Conservation (phyloP, 1,139 yeast genomes). For the Ogataea hybrid region DNA sequence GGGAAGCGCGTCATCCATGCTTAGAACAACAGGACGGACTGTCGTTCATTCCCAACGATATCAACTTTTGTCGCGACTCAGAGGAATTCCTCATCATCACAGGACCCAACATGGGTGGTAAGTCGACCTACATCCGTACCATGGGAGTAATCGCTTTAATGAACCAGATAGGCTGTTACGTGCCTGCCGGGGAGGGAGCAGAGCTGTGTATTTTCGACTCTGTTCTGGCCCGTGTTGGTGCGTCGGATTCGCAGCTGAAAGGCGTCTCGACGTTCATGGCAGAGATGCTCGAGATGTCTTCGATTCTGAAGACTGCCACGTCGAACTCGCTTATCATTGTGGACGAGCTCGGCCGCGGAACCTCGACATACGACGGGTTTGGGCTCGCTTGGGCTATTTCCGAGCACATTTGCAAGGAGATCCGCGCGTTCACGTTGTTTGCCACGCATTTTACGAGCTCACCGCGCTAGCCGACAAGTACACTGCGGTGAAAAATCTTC, state of each 20-base stretch:
- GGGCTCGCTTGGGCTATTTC: constrained; percentile 97
- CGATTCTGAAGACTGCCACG: constrained; percentile 85
- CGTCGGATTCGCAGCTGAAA: constrained; percentile 94
- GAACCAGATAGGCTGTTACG: constrained; percentile 92
- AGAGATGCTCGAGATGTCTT: constrained; percentile 95
- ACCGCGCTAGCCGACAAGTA: constrained; percentile 71
- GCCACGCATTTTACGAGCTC: constrained; percentile 96
- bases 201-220: constrained; percentile 86
- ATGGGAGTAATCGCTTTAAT: constrained; percentile 84
- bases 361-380: constrained; percentile 96
- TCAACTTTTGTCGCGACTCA: constrained; percentile 46
- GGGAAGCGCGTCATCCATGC: constrained; percentile 88
- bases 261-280: constrained; percentile 98
- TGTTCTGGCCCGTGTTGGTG: constrained; percentile 95
- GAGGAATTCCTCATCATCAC: constrained; percentile 82
- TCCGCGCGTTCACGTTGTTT: constrained; percentile 78
- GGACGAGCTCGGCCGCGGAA: constrained; percentile 95
- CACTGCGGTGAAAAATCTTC: constrained; percentile 69
- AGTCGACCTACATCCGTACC: constrained; percentile 91
- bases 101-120: constrained; percentile 99
- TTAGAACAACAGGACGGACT: constrained; percentile 89
- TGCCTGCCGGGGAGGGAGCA: constrained; percentile 67
- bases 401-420: constrained; percentile 70
- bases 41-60: constrained; percentile 85
- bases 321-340: constrained; percentile 81